Conservation (phyloP, 2,329 filamentous ascomycete genomes). For the Cyanodermella asteris region DNA sequence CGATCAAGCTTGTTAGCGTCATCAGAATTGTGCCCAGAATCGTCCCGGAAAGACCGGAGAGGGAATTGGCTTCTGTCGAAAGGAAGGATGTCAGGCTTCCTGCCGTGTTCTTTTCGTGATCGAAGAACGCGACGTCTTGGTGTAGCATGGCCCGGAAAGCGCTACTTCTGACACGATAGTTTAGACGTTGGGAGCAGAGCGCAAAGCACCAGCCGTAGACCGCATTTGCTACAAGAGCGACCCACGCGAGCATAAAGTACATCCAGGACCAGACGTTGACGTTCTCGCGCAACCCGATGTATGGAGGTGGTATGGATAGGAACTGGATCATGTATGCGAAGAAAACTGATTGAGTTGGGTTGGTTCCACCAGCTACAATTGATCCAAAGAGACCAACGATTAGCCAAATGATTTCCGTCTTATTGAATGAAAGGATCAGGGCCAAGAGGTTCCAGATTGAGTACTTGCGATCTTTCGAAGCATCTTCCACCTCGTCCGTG, state of each 20-base stretch:
- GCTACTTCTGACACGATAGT: slow-evolving; percentile 8
- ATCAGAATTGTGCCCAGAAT: slow-evolving; percentile 28
- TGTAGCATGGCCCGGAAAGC: slow-evolving; percentile 10
- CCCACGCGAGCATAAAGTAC: slow-evolving; percentile 23
- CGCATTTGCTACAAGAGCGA: slow-evolving; percentile 18
- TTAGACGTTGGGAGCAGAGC: slow-evolving; percentile 12
- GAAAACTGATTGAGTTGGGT: slow-evolving; percentile 25
- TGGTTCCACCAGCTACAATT: slow-evolving; percentile 18
- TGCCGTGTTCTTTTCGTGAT: slow-evolving; percentile 12
- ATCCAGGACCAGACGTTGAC: slow-evolving; percentile 25
- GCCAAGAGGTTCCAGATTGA: too few relatives aligned
- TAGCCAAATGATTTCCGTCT: too few relatives aligned
- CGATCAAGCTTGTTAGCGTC: slow-evolving; percentile 23
- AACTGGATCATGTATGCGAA: slow-evolving; percentile 11
- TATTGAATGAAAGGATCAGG: too few relatives aligned
- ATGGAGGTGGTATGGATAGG: slow-evolving; percentile 9
- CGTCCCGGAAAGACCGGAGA: slow-evolving; percentile 29
- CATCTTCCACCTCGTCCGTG: too few relatives aligned
- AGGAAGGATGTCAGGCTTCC: slow-evolving; percentile 13
- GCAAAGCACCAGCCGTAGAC: slow-evolving; percentile 15
- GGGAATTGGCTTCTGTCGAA: slow-evolving; percentile 10
- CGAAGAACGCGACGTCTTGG: slow-evolving; percentile 15
- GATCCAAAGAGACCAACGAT: slow-evolving; percentile 15
- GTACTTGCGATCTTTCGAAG: too few relatives aligned
- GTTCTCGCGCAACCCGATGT: slow-evolving; percentile 7